phyloP scores from a whole-genome alignment of 148 eudicot genomes.

The Chenopodium suecicum region DNA sequence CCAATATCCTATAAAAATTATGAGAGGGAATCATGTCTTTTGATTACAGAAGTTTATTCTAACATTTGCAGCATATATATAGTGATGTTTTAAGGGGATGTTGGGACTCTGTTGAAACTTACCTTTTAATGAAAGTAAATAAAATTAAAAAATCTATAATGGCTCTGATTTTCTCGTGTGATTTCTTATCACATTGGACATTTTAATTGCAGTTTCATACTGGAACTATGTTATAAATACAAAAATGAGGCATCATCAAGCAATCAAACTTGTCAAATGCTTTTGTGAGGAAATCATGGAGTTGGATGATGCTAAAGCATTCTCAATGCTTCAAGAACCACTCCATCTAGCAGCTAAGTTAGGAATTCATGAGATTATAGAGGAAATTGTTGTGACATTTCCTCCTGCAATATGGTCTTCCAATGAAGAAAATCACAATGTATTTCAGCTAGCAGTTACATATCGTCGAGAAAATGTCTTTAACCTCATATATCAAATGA shows the following conservation, averaged over 20 bases:
- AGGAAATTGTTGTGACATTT: slow-evolving; percentile 30
- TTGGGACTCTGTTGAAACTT: too few species aligned
- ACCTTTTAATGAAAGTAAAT: background rate
- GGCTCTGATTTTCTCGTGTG: background rate
- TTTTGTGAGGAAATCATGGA: slow-evolving; percentile 22
- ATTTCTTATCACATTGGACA: background rate
- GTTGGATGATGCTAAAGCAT: slow-evolving; percentile 28
- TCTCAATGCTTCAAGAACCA: slow-evolving; percentile 29
- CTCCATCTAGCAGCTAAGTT: slow-evolving; percentile 31
- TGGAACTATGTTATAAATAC: background rate
- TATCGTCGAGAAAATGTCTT: slow-evolving; percentile 31
- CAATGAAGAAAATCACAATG: slow-evolving; percentile 27
- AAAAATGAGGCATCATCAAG: slow-evolving; percentile 14
- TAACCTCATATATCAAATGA: slow-evolving; percentile 36
- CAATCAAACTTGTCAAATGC: slow-evolving; percentile 19
- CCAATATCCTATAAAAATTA: too few species aligned
- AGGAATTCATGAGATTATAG: slow-evolving; percentile 29
- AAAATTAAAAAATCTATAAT: background rate
- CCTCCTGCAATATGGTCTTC: slow-evolving; percentile 33
- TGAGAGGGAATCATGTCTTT: too few species aligned
- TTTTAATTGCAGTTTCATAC: slow-evolving; percentile 9
- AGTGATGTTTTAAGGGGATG: background rate
- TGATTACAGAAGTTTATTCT: too few species aligned
- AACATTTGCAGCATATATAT: too few species aligned
- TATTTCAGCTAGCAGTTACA: slow-evolving; percentile 36